Base-by-base conservation (phyloP, 139 green algal genomes). In the Volvox reticuliferus region DNA sequence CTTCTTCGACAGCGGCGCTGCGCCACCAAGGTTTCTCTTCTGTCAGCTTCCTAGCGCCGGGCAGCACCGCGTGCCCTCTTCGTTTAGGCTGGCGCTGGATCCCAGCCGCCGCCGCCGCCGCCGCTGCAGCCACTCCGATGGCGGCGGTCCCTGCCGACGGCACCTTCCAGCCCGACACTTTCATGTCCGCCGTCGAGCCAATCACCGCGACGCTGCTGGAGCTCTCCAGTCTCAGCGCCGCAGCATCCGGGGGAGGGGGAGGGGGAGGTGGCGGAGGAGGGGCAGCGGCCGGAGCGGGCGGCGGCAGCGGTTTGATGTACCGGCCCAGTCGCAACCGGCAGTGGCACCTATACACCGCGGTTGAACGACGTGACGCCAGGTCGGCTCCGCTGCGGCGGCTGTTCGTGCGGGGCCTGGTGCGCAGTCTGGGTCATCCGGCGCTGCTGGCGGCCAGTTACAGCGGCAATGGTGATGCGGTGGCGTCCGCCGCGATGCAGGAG, bases 291-390 rank as follows among this genome's bases (percentile, higher is more conserved):
- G 79, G 22, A 24, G 20, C 44, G 0, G 80, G 55, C 50, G 50
- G 28, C 80, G 55, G 62, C 62, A 61, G 82, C 62, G 85, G 71
- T 67, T 79, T 96, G 65, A 55, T 85, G 20, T 97, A 98, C 93
- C 91, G 89, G 22, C 94, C 95, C 33, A 99, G 96, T 71, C 94
- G 97, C 86, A 98, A 99, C 93, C 93, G 97, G 33, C 98, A 99
- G 95, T 98, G 95, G 94, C 98, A 99, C 94, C 94, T 98, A 22
- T 99, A 97, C 92, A 94, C 91, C 32, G 89, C 95, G 55, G 95
- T 79, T 17, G 97, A 99, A 94, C 91, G 94, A 12, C 89, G 91
- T 16, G 91, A 95, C 83, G n/a, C 90, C 26, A 91, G 91, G 68
- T 92, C 81, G 19, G 84, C 93, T 22, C 86, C 96, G 5, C 91